phyloP scores from a whole-genome alignment of 345 rosid genomes.

The Ceriops tagal region DNA sequence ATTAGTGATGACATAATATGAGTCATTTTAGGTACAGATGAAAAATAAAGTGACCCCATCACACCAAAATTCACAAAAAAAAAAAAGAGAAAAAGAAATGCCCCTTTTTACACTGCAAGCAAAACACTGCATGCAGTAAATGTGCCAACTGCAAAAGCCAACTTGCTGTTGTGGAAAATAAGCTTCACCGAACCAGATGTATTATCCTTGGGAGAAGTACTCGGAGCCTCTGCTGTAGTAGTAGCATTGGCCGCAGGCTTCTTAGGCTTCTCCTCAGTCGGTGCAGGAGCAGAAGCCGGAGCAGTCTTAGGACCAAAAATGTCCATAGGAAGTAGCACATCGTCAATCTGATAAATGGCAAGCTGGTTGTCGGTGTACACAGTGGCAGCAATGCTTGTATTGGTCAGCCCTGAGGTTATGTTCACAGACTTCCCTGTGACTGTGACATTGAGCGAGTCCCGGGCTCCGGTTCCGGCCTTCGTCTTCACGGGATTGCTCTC shows the following conservation, averaged over 20 bases:
- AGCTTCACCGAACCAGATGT: constrained; percentile 1
- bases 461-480: constrained; percentile 32
- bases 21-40: neutral
- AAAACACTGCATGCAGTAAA: constrained; percentile 4
- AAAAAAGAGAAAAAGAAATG: neutral
- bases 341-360: constrained; percentile 37
- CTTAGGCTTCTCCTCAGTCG: constrained; percentile 1
- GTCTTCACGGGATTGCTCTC: constrained; percentile 43
- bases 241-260: neutral
- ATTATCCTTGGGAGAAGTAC: constrained; percentile 1
- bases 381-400: constrained; percentile 31
- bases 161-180: neutral
- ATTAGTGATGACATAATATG: no score
- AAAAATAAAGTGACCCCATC: neutral
- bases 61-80: neutral
- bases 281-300: constrained; percentile 18
- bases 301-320: constrained; percentile 24
- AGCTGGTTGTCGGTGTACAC: constrained; percentile 33
- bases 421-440: constrained; percentile 21
- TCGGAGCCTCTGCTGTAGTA: constrained; percentile 3
- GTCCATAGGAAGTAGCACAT: constrained; percentile 35
- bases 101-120: neutral
- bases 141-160: neutral
- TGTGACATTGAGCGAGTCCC: constrained; percentile 33
- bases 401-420: constrained; percentile 30